Percentiles rank a stretch among this genome's conserved stretches.
phyloP scores from a whole-genome alignment of 2,329 filamentous ascomycete genomes.

The Fusarium abutilonis region DNA sequence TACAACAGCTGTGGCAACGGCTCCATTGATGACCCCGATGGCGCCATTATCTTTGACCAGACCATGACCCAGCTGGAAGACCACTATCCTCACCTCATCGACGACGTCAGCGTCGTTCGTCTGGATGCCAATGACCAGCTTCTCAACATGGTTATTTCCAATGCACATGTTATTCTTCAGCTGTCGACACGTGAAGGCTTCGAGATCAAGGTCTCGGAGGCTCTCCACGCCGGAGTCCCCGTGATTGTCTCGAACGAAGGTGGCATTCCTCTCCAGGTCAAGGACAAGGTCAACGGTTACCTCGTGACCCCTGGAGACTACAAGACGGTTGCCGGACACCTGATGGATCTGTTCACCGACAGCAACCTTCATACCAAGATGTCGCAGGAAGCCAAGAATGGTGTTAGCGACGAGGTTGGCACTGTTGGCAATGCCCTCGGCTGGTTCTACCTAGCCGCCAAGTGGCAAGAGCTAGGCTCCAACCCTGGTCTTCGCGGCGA shows the following conservation, averaged over 20 bases:
- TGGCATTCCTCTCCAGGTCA: slow-evolving; percentile 83
- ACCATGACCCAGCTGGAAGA: slow-evolving; percentile 74
- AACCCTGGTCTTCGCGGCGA: slow-evolving; percentile 64
- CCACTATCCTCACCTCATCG: slow-evolving; percentile 68
- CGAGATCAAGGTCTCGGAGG: slow-evolving; percentile 87
- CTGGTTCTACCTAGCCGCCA: slow-evolving; percentile 81
- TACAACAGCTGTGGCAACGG: slow-evolving; percentile 72
- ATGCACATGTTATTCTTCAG: slow-evolving; percentile 78
- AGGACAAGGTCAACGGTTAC: slow-evolving; percentile 76
- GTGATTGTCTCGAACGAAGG: slow-evolving; percentile 79
- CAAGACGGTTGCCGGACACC: slow-evolving; percentile 72
- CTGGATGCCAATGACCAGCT: slow-evolving; percentile 82
- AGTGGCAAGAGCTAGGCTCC: slow-evolving; percentile 65
- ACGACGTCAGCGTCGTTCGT: slow-evolving; percentile 78
- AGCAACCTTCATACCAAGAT: slow-evolving; percentile 71
- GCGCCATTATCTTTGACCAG: slow-evolving; percentile 74
- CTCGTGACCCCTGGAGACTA: slow-evolving; percentile 77
- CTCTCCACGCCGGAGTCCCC: slow-evolving; percentile 80
- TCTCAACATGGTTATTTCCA: slow-evolving; percentile 78
- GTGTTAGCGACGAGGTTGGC: slow-evolving; percentile 83
- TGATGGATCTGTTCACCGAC: slow-evolving; percentile 74
- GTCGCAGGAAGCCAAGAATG: slow-evolving; percentile 68
- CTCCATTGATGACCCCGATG: slow-evolving; percentile 84
- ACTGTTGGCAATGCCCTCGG: slow-evolving; percentile 81
- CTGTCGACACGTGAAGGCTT: slow-evolving; percentile 85